phyloP scores from a whole-genome alignment of 2,329 filamentous ascomycete species.

The Hymenoscyphus scutula region DNA sequence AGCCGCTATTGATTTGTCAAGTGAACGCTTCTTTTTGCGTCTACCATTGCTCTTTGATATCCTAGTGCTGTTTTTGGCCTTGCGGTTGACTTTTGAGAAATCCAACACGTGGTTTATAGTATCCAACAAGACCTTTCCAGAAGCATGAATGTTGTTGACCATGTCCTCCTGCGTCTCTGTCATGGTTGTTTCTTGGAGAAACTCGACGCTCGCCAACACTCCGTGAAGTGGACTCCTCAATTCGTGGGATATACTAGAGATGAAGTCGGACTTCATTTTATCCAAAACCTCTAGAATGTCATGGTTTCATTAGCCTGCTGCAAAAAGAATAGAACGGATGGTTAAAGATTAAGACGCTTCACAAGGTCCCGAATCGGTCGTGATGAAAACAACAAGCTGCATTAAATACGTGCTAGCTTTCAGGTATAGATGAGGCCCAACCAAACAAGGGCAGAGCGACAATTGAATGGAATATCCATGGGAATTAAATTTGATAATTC shows the following conservation, averaged over 20 bases:
- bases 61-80: conserved; percentile 26
- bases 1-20: conserved; percentile 16
- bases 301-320: background rate
- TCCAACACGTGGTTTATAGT: conserved; percentile 53
- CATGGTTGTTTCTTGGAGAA: conserved; percentile 51
- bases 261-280: conserved; percentile 48
- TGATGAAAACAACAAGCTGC: too few species aligned
- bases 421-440: too few species aligned
- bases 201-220: conserved; percentile 52
- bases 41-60: conserved; percentile 19
- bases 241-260: conserved; percentile 61
- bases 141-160: conserved; percentile 48
- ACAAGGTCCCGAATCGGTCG: too few species aligned
- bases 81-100: conserved; percentile 53
- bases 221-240: conserved; percentile 60
- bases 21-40: conserved; percentile 14
- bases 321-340: background rate
- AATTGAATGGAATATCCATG: too few species aligned
- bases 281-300: conserved; percentile 25
- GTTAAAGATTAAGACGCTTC: background rate
- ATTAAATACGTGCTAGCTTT: too few species aligned
- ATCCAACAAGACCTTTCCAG: conserved; percentile 50
- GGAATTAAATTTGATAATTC: too few species aligned
- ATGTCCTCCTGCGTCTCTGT: conserved; percentile 47
- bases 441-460: too few species aligned